A percentile compares a stretch with the other conserved stretches of the same genome.
Conservation (phyloP, 2,329 filamentous ascomycete genomes). For the Xylaria sp. region DNA sequence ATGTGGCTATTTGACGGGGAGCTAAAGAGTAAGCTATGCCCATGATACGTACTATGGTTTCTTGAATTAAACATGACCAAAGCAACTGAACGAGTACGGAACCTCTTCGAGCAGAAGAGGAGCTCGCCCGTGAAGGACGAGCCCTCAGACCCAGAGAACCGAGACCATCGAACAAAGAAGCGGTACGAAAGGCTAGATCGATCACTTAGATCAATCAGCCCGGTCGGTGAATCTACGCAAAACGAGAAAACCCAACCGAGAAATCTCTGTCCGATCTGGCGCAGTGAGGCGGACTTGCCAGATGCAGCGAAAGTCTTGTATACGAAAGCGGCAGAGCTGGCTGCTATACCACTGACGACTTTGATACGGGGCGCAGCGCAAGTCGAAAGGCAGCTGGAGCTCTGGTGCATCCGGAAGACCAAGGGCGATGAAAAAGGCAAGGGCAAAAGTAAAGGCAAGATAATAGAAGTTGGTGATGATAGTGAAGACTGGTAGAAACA, state of each 20-base stretch:
- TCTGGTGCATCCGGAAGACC: conserved; percentile 41
- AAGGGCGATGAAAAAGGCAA: conserved; percentile 34
- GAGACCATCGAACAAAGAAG: conserved; percentile 19
- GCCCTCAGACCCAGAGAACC: neutral
- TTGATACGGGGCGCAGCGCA: conserved; percentile 45
- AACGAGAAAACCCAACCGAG: conserved; percentile 35
- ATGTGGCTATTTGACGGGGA: conserved; percentile 61
- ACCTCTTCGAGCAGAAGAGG: conserved; percentile 33
- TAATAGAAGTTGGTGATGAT: neutral
- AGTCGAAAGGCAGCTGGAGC: conserved; percentile 45
- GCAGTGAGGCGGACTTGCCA: conserved; percentile 49
- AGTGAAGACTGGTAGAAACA: neutral
- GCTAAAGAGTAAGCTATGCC: conserved; percentile 43
- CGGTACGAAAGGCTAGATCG: conserved; percentile 33
- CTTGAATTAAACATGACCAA: neutral
- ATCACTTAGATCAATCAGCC: conserved; percentile 26
- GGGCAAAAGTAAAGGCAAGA: conserved; percentile 30
- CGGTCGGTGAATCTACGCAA: conserved; percentile 19
- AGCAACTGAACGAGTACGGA: conserved; percentile 35
- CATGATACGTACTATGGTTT: neutral
- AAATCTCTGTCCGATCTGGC: conserved; percentile 43
- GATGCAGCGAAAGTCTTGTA: conserved; percentile 50
- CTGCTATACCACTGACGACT: conserved; percentile 44
- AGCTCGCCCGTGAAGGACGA: conserved; percentile 11
- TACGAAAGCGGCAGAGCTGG: conserved; percentile 47